Evolutionary conservation across 139 green algal species (phyloP), one percentile per base, ranked within the genome.

Genomic region (Closterium sp.): DNA sequence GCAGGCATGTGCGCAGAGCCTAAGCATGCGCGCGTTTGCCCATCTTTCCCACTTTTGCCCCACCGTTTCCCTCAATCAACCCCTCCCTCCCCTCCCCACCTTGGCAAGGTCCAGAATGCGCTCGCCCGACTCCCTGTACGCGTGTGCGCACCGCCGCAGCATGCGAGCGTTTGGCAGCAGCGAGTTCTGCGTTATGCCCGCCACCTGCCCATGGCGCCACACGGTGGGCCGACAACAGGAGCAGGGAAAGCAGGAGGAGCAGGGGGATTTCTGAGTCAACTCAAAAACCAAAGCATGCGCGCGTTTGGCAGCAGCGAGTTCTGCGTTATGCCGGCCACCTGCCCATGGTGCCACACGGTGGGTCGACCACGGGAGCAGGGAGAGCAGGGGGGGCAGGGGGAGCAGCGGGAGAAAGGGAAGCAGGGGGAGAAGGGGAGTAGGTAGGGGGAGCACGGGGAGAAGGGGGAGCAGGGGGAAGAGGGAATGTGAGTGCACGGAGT

Each of bases 171-270:
- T 31, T 27, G n/a, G 28, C n/a, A 87, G 28, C 28, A 30, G 28
- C 9, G 85, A 87, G 85, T 87, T 87, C 85, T 87, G 28, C 85
- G 85, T 87, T 7, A 87, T 87, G 85, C 85, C 85, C 22, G 85
- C 28, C 85, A 87, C 85, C 85, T 87, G 62, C 38, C 38, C 38
- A 50, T 79, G 62, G 62, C 7, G 62, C 62, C 17, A 24, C 62
- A 79, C 5, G 38, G 62, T 79, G 62, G 62, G 62, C 7, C 7
- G 42, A 62, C 42, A 62, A 7, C 42, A 7, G 42, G 42, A 62
- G 42, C 5, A 7, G 42, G 42, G 42, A 62, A 7, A 62, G 42
- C 42, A 62, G 42, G 7, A 62, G 42, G 42, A 13, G 7, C 42
- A n/a, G n/a, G n/a, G n/a, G n/a, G n/a, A n/a, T n/a, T n/a, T n/a